Conservation (phyloP, 2,329 filamentous ascomycete genomes). For the Elsinoe perseae region DNA sequence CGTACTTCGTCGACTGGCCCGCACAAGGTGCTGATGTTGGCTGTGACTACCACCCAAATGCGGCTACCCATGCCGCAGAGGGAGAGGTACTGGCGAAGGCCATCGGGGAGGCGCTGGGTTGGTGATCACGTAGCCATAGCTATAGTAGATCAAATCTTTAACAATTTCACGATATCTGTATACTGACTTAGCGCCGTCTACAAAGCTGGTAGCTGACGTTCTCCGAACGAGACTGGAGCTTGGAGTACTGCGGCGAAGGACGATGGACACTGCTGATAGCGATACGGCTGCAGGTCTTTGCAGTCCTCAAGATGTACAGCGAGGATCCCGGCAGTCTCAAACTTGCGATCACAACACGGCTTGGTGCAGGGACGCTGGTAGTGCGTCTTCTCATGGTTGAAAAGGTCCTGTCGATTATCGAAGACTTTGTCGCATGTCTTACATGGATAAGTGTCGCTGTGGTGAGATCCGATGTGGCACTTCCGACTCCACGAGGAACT, state of each 20-base stretch:
- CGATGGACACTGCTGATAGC: too few species aligned
- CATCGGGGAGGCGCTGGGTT: background rate
- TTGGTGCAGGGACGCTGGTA: background rate
- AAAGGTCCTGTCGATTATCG: background rate
- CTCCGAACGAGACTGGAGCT: too few species aligned
- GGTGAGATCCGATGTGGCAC: background rate
- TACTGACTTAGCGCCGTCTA: too few species aligned
- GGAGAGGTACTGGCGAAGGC: background rate
- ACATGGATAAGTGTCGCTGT: background rate
- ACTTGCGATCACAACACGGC: background rate
- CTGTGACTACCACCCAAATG: constrained; percentile 4
- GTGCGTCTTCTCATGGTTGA: background rate
- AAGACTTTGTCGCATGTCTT: too few species aligned
- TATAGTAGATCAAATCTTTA: too few species aligned
- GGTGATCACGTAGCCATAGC: too few species aligned
- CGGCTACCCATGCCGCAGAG: background rate
- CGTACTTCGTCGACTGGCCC: constrained; percentile 38
- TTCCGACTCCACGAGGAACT: too few species aligned
- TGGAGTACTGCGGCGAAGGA: too few species aligned
- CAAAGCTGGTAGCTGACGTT: too few species aligned
- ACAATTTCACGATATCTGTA: too few species aligned
- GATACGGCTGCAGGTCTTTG: too few species aligned
- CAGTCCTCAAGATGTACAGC: background rate
- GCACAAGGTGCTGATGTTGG: constrained; percentile 26
- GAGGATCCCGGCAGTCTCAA: background rate